These are phyloP conservation scores for Pyricularia sp. DNA, from an alignment of 2,329 filamentous ascomycete genomes.

Conservation along the genomic window DNA sequence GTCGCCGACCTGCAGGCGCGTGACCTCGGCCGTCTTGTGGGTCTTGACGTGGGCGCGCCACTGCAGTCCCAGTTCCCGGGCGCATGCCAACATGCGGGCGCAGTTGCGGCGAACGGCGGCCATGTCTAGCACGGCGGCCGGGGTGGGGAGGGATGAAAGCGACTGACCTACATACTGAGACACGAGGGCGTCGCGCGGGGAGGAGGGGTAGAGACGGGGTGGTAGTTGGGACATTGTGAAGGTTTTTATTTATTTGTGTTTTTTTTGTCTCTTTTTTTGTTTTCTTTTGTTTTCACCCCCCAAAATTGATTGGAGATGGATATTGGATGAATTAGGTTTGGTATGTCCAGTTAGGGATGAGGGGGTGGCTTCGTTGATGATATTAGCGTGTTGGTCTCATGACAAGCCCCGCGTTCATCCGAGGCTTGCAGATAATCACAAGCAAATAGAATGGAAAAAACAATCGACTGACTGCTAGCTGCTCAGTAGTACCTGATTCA, in stretches of 20 bases:
- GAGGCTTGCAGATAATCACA: too few species aligned
- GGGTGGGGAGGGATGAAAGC: slow-evolving; percentile 38
- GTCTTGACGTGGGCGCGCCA: slow-evolving; percentile 78
- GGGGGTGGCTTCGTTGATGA: not conserved
- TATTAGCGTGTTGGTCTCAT: not conserved
- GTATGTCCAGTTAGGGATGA: not conserved
- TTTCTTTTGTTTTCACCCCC: not conserved
- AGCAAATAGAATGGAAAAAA: not conserved
- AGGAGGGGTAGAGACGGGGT: slow-evolving; percentile 1
- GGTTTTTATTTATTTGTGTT: not conserved
- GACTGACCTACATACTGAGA: slow-evolving; percentile 47
- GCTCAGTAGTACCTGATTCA: not conserved
- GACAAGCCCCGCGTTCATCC: not conserved
- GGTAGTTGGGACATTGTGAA: not conserved
- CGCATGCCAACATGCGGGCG: slow-evolving; percentile 25
- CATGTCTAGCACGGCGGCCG: slow-evolving; percentile 59
- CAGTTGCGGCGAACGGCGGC: slow-evolving; percentile 61
- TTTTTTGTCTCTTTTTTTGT: not conserved
- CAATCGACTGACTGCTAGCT: not conserved
- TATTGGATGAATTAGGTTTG: too few species aligned
- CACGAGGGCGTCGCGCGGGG: slow-evolving; percentile 24
- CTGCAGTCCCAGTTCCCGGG: slow-evolving; percentile 13
- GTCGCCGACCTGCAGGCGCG: slow-evolving; percentile 60
- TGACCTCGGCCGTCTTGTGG: slow-evolving; percentile 67
- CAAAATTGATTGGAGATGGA: not conserved